These are phyloP conservation scores for Dipteronia dyeriana DNA, from an alignment of 345 rosid genomes.

Conservation along the genomic window DNA sequence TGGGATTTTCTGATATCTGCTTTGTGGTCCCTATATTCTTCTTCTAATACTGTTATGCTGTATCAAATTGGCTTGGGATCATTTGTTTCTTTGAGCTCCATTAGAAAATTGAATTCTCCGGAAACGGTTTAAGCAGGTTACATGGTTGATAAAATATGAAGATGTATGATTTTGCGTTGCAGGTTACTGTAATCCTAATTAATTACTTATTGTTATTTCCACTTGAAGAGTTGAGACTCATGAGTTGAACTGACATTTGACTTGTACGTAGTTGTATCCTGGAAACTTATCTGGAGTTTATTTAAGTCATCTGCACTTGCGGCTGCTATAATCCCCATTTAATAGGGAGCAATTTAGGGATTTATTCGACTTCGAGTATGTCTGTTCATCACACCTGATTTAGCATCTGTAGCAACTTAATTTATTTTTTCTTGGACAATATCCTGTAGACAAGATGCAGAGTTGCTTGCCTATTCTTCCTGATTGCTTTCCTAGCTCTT, in stretches of 20 bases:
- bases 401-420: background rate
- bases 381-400: background rate
- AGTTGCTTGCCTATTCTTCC: background rate
- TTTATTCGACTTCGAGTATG: background rate
- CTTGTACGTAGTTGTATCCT: background rate
- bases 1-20: background rate
- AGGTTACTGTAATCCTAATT: background rate
- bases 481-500: background rate
- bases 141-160: background rate
- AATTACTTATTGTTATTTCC: background rate
- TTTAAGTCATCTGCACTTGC: background rate
- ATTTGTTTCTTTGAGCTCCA: background rate
- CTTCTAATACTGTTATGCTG: background rate
- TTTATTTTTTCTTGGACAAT: background rate
- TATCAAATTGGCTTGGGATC: background rate
- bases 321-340: background rate
- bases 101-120: background rate
- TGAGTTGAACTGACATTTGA: background rate
- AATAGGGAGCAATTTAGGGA: conserved; percentile 8
- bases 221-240: background rate
- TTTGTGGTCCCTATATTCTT: background rate
- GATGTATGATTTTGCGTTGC: background rate
- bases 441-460: background rate
- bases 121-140: background rate
- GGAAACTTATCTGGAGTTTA: background rate